phyloP scores from a whole-genome alignment of 2,329 filamentous ascomycete genomes.

The Stachybotrys elegans region DNA sequence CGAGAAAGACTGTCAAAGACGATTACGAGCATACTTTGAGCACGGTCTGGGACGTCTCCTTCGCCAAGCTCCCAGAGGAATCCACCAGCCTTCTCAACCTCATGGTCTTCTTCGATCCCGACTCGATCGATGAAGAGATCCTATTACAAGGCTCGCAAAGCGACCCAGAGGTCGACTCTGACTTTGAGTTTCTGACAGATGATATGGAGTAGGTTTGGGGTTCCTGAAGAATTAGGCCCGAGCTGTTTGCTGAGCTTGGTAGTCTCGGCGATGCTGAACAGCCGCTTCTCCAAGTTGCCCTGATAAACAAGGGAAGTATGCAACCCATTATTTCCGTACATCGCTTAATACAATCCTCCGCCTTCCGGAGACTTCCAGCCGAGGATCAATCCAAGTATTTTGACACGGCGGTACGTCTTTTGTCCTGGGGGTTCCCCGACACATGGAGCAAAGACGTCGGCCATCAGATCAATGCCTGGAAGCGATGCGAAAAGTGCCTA shows the following conservation, averaged over 20 bases:
- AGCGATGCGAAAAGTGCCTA: slow-evolving; percentile 20
- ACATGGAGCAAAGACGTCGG: slow-evolving; percentile 17
- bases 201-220: slow-evolving; percentile 23
- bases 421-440: slow-evolving; percentile 20
- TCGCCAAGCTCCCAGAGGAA: slow-evolving; percentile 15
- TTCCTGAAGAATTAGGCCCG: too few species aligned
- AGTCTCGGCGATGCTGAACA: too few species aligned
- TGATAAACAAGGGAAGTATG: too few species aligned
- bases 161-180: slow-evolving; percentile 6
- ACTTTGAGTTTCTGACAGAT: slow-evolving; percentile 18
- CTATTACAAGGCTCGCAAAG: slow-evolving; percentile 12
- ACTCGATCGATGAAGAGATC: slow-evolving; percentile 19
- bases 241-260: too few species aligned
- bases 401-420: slow-evolving; percentile 14
- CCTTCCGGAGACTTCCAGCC: neutral
- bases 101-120: slow-evolving; percentile 21
- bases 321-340: too few species aligned
- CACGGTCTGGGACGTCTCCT: slow-evolving; percentile 22
- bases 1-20: slow-evolving; percentile 8
- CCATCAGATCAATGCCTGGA: slow-evolving; percentile 20
- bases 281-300: too few species aligned
- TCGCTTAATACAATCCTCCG: neutral
- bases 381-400: slow-evolving; percentile 12
- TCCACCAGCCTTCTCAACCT: slow-evolving; percentile 16
- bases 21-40: slow-evolving; percentile 23